These are phyloP conservation scores for Coniferiporia sulphurascens DNA, from an alignment of 1,284 basidiomycete species.

Conservation along the genomic window DNA sequence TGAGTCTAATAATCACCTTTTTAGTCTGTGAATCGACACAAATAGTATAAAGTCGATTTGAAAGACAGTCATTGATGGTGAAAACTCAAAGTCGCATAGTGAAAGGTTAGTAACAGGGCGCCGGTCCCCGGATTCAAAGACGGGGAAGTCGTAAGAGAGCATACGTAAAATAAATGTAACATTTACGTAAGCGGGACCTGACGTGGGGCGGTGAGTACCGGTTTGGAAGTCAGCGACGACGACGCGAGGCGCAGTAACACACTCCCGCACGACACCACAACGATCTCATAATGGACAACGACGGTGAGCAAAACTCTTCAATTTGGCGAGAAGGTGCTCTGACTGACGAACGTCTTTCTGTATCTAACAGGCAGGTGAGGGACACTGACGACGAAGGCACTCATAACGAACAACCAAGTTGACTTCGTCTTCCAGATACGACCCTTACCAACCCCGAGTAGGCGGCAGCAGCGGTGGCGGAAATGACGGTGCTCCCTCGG, in stretches of 20 bases:
- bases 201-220: neutral
- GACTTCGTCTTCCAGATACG: conserved; percentile 12
- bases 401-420: neutral
- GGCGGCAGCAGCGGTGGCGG: conserved; percentile 9
- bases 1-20: no score
- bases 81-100: no score
- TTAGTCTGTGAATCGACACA: no score
- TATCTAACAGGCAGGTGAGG: conserved; percentile 4
- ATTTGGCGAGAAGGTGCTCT: neutral
- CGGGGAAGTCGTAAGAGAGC: neutral
- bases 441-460: conserved; percentile 12
- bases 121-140: no score
- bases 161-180: neutral
- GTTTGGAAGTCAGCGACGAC: neutral
- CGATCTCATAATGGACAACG: conserved; percentile 1
- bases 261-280: neutral
- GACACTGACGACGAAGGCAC: neutral
- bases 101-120: no score
- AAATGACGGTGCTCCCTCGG: neutral
- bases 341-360: neutral
- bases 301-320: neutral
- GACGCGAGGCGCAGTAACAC: neutral
- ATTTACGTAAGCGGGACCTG: neutral
- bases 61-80: no score
- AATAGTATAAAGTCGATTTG: no score